These are phyloP conservation scores for Penicillium maclennaniae DNA, from an alignment of 495 filamentous ascomycete genomes.

Conservation along the genomic window DNA sequence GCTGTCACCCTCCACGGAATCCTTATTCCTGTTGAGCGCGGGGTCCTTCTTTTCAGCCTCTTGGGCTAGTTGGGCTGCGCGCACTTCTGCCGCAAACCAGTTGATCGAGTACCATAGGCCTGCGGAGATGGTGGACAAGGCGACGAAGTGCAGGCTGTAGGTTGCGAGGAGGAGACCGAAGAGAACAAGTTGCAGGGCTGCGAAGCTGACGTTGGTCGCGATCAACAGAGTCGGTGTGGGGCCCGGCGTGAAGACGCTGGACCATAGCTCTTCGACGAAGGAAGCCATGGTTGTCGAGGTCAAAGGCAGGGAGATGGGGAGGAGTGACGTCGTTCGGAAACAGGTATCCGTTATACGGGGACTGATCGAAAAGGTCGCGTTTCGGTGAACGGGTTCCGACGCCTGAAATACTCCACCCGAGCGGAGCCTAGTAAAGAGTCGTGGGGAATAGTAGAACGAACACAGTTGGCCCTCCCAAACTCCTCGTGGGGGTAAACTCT, in stretches of 20 bases:
- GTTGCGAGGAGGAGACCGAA: constrained; percentile 74
- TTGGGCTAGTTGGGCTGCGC: constrained; percentile 52
- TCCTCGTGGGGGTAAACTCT: constrained; percentile 6
- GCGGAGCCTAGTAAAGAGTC: not conserved
- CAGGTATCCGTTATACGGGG: constrained; percentile 18
- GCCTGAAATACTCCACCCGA: not conserved
- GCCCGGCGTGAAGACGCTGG: constrained; percentile 87
- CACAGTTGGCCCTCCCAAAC: too few species aligned
- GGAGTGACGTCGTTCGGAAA: constrained; percentile 24
- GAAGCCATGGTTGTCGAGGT: constrained; percentile 57
- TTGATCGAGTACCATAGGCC: constrained; percentile 92
- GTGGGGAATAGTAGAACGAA: constrained; percentile 1
- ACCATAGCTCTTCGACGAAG: constrained; percentile 81
- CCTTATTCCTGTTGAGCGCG: constrained; percentile 31
- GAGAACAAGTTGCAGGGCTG: constrained; percentile 74
- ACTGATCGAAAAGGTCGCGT: not conserved
- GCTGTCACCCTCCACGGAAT: constrained; percentile 24
- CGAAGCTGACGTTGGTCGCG: constrained; percentile 89
- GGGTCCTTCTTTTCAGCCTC: constrained; percentile 46
- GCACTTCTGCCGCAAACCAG: constrained; percentile 88
- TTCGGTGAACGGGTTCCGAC: constrained; percentile 8
- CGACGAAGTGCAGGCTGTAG: constrained; percentile 80
- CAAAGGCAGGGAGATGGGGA: not conserved
- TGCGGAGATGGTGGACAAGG: constrained; percentile 70
- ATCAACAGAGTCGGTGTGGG: constrained; percentile 81